Conservation (phyloP, 768 basidiomycete species). For the Suillus luteus region DNA sequence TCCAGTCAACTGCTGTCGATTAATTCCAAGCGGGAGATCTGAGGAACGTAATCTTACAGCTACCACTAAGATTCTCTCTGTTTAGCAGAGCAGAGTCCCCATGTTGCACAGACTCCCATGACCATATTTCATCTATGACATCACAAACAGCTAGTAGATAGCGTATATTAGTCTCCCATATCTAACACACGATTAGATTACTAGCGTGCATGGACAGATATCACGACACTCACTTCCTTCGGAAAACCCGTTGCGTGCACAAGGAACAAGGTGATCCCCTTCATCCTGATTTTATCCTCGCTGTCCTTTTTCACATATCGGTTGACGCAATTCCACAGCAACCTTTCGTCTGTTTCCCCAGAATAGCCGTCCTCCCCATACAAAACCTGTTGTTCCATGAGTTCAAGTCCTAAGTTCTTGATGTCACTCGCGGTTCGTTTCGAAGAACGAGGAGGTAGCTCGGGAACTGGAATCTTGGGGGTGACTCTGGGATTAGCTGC, state of each 20-base stretch:
- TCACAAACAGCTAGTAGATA: conserved; percentile 46
- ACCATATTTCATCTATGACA: conserved; percentile 74
- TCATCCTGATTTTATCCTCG: conserved; percentile 19
- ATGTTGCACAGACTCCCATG: conserved; percentile 82
- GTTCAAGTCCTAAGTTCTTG: conserved; percentile 22
- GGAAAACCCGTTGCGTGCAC: conserved; percentile 86
- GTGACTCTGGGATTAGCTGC: conserved; percentile 28
- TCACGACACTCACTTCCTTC: conserved; percentile 63
- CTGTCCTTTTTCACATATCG: conserved; percentile 52
- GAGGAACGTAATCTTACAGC: conserved; percentile 49
- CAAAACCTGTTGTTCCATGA: conserved; percentile 17
- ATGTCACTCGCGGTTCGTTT: conserved; percentile 6
- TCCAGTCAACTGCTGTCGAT: conserved; percentile 64
- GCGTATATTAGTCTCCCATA: conserved; percentile 72
- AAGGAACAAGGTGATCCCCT: conserved; percentile 69
- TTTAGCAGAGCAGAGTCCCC: conserved; percentile 86
- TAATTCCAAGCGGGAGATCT: not conserved
- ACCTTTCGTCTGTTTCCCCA: conserved; percentile 22
- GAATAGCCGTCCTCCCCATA: conserved; percentile 19
- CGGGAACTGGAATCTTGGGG: conserved; percentile 26
- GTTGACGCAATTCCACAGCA: conserved; percentile 73
- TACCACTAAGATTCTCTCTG: conserved; percentile 47
- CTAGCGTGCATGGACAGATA: no score
- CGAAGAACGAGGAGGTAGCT: conserved; percentile 18
- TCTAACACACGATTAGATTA: conserved; percentile 42